Base-by-base conservation (phyloP, 2,329 filamentous ascomycete species). In the Fusarium camptoceras region DNA sequence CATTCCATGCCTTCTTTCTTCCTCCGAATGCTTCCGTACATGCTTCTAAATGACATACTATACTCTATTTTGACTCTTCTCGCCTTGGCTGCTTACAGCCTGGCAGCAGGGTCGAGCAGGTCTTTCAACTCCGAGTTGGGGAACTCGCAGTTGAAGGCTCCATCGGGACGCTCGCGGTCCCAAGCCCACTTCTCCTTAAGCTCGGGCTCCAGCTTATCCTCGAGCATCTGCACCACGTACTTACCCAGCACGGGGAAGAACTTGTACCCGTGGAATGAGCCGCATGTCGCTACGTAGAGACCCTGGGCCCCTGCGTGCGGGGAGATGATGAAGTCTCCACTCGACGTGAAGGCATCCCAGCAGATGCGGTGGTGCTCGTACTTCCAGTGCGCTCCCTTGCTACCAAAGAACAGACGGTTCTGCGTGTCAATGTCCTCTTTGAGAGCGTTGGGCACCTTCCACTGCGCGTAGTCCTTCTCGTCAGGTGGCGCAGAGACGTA, bases 261-360 rank as follows among this genome's bases (percentile, higher is more conserved):
- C 77, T 92, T 91, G 82, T 85, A 91, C 18, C 87, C 86, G 77
- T 92, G 89, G 71, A 91, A 90, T 1, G 88, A 91, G 9, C 89
- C 89, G 15, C 88, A 89, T 0, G 87, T 88, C 0, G 89, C 89
- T 3, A 92, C 73, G 70, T 86, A 91, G 1, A 92, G 78, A 24
- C 88, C 88, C 49, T 76, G 75, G 22, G 74, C 85, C 31, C 80
- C 81, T 0, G 83, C 62, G 69, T 90, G 84, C 0, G 87, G 87
- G 8, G 87, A 87, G 71, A 92, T 86, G 66, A 92, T 84, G 70
- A 89, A 90, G 73, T 91, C 88, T 24, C 83, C 82, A 73, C 82
- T 87, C 4, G 87, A 84, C 0, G 88, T 89, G 71, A 91, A 87
- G 12, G 88, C 89, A 68, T 91, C 89, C 89, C 89, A 92, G 83